Conservation (phyloP, 2,329 filamentous ascomycete species). For the Colletotrichum lindemuthianum region DNA sequence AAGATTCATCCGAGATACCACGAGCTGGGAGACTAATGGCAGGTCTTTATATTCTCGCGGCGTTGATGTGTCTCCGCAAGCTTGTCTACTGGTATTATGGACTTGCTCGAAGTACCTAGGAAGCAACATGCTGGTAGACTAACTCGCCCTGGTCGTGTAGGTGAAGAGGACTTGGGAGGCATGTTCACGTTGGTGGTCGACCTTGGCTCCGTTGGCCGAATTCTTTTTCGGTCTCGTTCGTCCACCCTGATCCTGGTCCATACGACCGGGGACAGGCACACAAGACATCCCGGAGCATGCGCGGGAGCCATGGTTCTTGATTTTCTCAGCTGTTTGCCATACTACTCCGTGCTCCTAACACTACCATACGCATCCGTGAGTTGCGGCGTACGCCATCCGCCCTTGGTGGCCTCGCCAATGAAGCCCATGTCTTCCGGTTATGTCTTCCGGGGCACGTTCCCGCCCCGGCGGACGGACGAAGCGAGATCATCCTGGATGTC, state of each 20-base stretch:
- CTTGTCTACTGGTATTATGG: too few species aligned
- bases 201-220: constrained; percentile 6
- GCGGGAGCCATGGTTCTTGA: constrained; percentile 6
- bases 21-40: too few species aligned
- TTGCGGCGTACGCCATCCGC: neutral
- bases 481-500: neutral
- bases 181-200: constrained; percentile 7
- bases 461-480: constrained; percentile 7
- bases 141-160: too few species aligned
- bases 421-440: constrained; percentile 21
- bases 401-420: neutral
- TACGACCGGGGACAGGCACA: neutral
- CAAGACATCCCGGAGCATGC: constrained; percentile 20
- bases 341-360: neutral
- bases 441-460: constrained; percentile 19
- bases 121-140: neutral
- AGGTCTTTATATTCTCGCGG: constrained; percentile 17
- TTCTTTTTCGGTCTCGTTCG: constrained; percentile 14
- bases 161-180: neutral
- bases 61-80: too few species aligned
- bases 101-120: constrained; percentile 6
- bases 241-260: constrained; percentile 8
- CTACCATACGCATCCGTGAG: neutral
- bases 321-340: neutral
- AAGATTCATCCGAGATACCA: too few species aligned